These are phyloP conservation scores for Mollisia scopiformis DNA, from an alignment of 2,329 filamentous ascomycete genomes.

Conservation along the genomic window DNA sequence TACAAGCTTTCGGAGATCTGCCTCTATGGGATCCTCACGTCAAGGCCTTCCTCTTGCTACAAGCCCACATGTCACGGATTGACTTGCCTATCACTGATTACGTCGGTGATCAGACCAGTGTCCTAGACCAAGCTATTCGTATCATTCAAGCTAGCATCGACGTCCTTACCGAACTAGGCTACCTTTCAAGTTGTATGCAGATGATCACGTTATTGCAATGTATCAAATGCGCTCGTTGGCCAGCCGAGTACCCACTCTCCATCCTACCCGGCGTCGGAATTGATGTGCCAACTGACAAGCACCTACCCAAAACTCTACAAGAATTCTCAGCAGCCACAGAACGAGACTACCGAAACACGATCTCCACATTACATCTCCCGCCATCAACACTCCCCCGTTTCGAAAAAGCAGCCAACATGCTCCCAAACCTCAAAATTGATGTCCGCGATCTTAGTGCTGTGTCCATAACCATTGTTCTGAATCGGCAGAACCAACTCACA, in stretches of 20 bases:
- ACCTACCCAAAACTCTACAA: slow-evolving; percentile 38
- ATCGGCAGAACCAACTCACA: slow-evolving; percentile 66
- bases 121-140: slow-evolving; percentile 94
- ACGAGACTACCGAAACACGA: slow-evolving; percentile 44
- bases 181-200: slow-evolving; percentile 73
- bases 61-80: slow-evolving; percentile 93
- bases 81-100: slow-evolving; percentile 96
- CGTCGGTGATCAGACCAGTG: slow-evolving; percentile 87
- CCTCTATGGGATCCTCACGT: slow-evolving; percentile 99
- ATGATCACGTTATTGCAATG: slow-evolving; percentile 89
- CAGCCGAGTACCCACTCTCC: slow-evolving; percentile 75
- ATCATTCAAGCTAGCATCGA: slow-evolving; percentile 96
- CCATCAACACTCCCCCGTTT: slow-evolving; percentile 38
- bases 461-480: slow-evolving; percentile 65
- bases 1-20: slow-evolving; percentile 54
- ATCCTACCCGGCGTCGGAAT: slow-evolving; percentile 75
- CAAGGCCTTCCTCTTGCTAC: slow-evolving; percentile 90
- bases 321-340: slow-evolving; percentile 34
- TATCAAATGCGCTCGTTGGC: slow-evolving; percentile 93
- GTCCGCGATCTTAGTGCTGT: slow-evolving; percentile 63
- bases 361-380: slow-evolving; percentile 55
- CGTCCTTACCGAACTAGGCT: slow-evolving; percentile 86
- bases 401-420: slow-evolving; percentile 60
- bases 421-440: slow-evolving; percentile 71
- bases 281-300: slow-evolving; percentile 26